Evolutionary conservation across 306 rosid genomes (phyloP).

Genomic region (Datisca glomerata): DNA sequence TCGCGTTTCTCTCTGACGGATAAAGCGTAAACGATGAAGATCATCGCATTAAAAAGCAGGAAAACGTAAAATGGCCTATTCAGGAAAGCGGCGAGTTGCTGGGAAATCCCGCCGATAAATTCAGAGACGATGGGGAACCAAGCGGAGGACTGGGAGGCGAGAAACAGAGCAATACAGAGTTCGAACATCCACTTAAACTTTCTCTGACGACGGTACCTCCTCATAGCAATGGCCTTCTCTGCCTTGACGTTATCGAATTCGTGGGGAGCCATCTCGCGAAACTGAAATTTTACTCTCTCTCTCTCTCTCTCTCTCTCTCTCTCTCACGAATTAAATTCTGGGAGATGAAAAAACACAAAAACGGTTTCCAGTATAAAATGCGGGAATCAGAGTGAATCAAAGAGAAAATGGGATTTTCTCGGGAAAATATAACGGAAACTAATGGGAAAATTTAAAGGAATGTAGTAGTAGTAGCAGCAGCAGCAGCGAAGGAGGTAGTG

Average conservation of each 20-base stretch:
- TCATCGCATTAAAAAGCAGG: constrained; percentile 25
- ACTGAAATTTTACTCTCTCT: not conserved
- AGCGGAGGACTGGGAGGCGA: constrained; percentile 17
- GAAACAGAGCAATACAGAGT: constrained; percentile 16
- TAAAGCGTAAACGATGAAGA: constrained; percentile 30
- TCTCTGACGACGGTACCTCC: constrained; percentile 17
- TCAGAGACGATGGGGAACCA: constrained; percentile 15
- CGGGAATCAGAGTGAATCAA: no score
- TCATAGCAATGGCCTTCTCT: constrained; percentile 26
- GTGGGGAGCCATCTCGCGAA: constrained; percentile 3
- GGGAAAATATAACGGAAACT: no score
- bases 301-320: not conserved
- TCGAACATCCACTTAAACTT: constrained; percentile 16
- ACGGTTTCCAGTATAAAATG: no score
- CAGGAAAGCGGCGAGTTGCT: constrained; percentile 11
- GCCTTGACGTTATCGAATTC: constrained; percentile 15
- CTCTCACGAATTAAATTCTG: no score
- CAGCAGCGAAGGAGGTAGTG: no score
- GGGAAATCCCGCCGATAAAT: not conserved
- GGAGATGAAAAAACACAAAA: no score
- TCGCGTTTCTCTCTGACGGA: constrained; percentile 11
- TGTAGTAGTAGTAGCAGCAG: no score
- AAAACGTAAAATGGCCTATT: constrained; percentile 33
- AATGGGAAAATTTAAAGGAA: no score
- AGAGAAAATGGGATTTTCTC: no score